Conservation (phyloP, 768 basidiomycete species). For the Floccularia luteovirens region DNA sequence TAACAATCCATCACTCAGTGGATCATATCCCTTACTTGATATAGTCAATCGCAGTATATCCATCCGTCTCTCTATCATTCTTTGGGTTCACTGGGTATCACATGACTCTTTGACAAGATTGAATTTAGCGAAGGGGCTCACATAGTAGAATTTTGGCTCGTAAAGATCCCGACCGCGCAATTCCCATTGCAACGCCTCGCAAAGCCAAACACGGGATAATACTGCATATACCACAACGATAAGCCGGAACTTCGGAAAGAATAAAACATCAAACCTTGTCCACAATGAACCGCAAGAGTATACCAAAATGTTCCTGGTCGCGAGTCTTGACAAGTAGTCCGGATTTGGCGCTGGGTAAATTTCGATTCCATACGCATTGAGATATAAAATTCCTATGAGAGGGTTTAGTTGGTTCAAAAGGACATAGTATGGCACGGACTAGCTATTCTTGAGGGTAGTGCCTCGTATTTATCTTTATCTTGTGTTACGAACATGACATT, state of each 20-base stretch:
- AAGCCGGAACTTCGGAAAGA: conserved; percentile 1
- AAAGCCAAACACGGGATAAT: conserved; percentile 91
- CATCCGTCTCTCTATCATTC: conserved; percentile 88
- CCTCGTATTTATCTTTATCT: conserved; percentile 46
- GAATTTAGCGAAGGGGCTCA: conserved; percentile 28
- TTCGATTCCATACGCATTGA: conserved; percentile 87
- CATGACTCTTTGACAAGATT: neutral
- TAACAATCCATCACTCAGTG: conserved; percentile 1
- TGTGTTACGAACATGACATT: conserved; percentile 63
- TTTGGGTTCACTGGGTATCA: conserved; percentile 62
- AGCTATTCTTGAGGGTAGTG: conserved; percentile 51
- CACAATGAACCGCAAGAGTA: conserved; percentile 94
- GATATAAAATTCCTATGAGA: conserved; percentile 67
- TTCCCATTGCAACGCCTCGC: conserved; percentile 68
- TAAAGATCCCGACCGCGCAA: conserved; percentile 65
- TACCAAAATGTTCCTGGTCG: conserved; percentile 59
- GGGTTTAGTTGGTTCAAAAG: conserved; percentile 1
- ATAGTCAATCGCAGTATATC: conserved; percentile 80
- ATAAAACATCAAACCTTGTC: conserved; percentile 65
- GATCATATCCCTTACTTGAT: conserved; percentile 42
- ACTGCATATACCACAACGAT: conserved; percentile 22
- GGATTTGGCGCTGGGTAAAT: conserved; percentile 87
- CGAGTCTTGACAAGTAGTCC: conserved; percentile 62
- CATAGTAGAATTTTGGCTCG: conserved; percentile 80
- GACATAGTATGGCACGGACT: conserved; percentile 30